phyloP scores from a whole-genome alignment of 2,329 filamentous ascomycete genomes.

The Septoria linicola region DNA sequence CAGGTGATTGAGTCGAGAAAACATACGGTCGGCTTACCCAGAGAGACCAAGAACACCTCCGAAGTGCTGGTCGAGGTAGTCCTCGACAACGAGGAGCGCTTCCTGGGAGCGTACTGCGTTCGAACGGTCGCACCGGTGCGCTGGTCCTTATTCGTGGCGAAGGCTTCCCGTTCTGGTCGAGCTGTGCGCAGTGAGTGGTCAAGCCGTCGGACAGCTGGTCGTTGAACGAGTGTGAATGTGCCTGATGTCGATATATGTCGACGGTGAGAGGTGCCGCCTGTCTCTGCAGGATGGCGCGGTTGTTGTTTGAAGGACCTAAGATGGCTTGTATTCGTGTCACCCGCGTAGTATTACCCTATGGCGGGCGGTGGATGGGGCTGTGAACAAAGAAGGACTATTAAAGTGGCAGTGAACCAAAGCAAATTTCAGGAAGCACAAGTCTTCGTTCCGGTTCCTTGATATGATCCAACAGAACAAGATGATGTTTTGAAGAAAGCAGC shows the following conservation, averaged over 20 bases:
- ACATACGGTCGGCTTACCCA: neutral
- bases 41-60: neutral
- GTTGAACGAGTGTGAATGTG: constrained; percentile 24
- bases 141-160: constrained; percentile 15
- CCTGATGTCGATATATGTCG: constrained; percentile 27
- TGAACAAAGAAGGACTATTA: constrained; percentile 29
- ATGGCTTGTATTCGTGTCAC: constrained; percentile 25
- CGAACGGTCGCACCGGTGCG: constrained; percentile 17
- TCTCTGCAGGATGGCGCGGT: constrained; percentile 22
- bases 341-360: constrained; percentile 28
- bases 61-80: neutral
- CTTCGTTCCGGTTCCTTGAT: constrained; percentile 20
- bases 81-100: neutral
- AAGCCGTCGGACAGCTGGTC: constrained; percentile 19
- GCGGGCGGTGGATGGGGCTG: constrained; percentile 24
- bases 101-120: neutral
- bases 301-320: constrained; percentile 23
- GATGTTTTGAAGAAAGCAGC: constrained; percentile 28
- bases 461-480: constrained; percentile 26
- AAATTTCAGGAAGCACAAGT: constrained; percentile 23
- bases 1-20: neutral
- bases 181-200: constrained; percentile 18
- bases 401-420: constrained; percentile 22
- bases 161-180: constrained; percentile 12
- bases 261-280: constrained; percentile 19